Percentiles rank a stretch among this genome's conserved stretches.
Evolutionary conservation across 169 alveolate genomes (phyloP).

Genomic region (Plasmodium gonderi): DNA sequence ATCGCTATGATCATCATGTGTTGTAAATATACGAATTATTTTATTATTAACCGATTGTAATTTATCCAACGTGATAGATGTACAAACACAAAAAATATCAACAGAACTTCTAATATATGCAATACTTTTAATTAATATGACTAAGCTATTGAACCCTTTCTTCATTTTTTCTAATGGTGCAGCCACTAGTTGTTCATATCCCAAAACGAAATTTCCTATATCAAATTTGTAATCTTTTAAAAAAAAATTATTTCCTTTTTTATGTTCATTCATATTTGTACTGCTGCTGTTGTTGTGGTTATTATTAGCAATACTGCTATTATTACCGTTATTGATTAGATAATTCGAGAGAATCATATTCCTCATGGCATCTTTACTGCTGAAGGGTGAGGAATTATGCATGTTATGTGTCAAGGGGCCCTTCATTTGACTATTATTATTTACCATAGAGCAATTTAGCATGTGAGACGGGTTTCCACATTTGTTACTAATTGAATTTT

Average conservation of each 20-base stretch:
- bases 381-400: background rate
- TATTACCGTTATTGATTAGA: background rate
- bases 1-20: slow-evolving; percentile 81
- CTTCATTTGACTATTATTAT: background rate
- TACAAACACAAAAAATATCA: slow-evolving; percentile 82
- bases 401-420: background rate
- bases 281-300: background rate
- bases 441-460: background rate
- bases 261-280: background rate
- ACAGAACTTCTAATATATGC: slow-evolving; percentile 75
- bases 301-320: background rate
- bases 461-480: background rate
- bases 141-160: slow-evolving; percentile 67
- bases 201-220: slow-evolving; percentile 76
- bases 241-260: background rate
- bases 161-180: slow-evolving; percentile 76
- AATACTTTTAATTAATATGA: slow-evolving; percentile 64
- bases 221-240: slow-evolving; percentile 17
- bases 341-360: background rate
- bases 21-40: slow-evolving; percentile 76
- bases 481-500: background rate
- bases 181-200: slow-evolving; percentile 76
- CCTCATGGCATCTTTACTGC: slow-evolving; percentile 15
- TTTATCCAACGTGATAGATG: slow-evolving; percentile 74
- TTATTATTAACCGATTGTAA: slow-evolving; percentile 70